Evolutionary conservation across 257 asterid genomes (phyloP).

Genomic region (Solanum dulcamara): DNA sequence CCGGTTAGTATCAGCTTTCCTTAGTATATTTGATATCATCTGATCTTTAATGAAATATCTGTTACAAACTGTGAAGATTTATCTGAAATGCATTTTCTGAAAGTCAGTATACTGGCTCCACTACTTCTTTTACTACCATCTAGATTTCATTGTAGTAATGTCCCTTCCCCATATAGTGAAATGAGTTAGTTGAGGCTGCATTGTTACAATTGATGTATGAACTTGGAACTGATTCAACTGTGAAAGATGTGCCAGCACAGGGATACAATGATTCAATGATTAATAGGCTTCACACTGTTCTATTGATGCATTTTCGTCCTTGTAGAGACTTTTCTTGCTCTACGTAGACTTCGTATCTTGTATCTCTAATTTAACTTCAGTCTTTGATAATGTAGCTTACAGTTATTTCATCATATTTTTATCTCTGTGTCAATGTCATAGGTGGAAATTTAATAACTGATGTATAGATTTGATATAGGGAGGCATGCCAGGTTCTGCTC

Average conservation of each 20-base stretch:
- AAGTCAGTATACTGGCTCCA: neutral
- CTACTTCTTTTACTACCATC: neutral
- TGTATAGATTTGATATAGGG: constrained; percentile 38
- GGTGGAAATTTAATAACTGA: neutral
- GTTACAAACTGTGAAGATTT: neutral
- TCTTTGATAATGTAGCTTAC: neutral
- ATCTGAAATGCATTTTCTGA: neutral
- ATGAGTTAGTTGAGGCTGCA: neutral
- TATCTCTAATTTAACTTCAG: neutral
- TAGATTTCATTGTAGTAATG: neutral
- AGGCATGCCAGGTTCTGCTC: constrained; percentile 98
- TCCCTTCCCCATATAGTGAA: neutral
- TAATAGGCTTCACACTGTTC: neutral
- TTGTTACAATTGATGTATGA: neutral
- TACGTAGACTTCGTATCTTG: neutral
- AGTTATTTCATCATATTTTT: neutral
- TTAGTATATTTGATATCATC: neutral
- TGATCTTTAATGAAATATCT: neutral
- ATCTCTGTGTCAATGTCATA: neutral
- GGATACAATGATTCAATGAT: neutral
- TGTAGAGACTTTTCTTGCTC: neutral
- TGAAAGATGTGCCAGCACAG: neutral
- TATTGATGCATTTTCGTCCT: neutral
- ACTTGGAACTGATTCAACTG: neutral
- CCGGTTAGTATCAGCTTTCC: constrained; percentile 40